Conservation (phyloP, 2,329 filamentous ascomycete species). For the Pseudogymnoascus pannorum region DNA sequence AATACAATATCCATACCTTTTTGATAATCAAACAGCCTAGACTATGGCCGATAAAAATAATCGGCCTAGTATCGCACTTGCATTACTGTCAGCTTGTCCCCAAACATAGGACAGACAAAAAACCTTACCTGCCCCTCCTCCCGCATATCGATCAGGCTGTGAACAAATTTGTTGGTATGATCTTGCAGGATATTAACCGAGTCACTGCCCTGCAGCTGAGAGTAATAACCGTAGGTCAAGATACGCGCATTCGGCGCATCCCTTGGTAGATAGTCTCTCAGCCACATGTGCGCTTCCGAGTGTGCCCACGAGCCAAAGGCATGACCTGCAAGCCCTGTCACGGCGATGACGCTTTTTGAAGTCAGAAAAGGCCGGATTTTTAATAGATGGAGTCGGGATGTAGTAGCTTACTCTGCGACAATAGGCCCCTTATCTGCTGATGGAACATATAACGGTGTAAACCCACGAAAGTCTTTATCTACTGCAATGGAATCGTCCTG, state of each 20-base stretch:
- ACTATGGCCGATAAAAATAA: not conserved
- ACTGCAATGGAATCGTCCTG: not conserved
- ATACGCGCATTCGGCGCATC: conserved; percentile 12
- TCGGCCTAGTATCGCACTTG: not conserved
- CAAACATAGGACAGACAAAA: not conserved
- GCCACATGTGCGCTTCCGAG: conserved; percentile 13
- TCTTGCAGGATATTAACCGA: not conserved
- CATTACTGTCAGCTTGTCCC: not conserved
- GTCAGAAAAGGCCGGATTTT: not conserved
- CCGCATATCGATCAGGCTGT: not conserved
- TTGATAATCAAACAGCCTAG: not conserved
- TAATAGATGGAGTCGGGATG: not conserved
- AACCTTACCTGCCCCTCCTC: not conserved
- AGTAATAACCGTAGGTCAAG: conserved; percentile 14
- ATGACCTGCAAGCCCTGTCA: conserved; percentile 16
- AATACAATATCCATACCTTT: not conserved
- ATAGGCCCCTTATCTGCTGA: not conserved
- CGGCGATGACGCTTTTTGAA: conserved; percentile 13
- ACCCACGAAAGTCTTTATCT: not conserved
- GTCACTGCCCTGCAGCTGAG: not conserved
- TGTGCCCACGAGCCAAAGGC: conserved; percentile 13
- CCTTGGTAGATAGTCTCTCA: conserved; percentile 12
- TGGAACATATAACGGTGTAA: not conserved
- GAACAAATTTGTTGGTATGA: not conserved
- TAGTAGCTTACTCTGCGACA: not conserved